A percentile compares a stretch with the other conserved stretches of the same genome.
Evolutionary conservation across 2,329 filamentous ascomycete species (phyloP).

Genomic region (Cercospora berteroae): DNA sequence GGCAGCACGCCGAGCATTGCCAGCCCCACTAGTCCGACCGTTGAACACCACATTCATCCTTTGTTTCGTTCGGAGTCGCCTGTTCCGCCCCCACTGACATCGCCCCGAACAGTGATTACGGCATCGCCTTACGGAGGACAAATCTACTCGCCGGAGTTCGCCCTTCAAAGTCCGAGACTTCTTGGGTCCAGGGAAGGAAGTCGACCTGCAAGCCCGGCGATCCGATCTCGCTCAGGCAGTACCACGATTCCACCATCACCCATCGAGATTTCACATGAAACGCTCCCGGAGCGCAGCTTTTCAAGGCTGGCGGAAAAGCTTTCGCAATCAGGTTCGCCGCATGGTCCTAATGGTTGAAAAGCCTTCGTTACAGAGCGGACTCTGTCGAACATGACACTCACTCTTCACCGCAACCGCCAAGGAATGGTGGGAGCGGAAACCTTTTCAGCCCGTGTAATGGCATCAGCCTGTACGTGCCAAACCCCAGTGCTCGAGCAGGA

Average conservation of each 20-base stretch:
- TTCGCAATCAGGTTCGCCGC: neutral
- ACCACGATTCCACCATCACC: slow-evolving; percentile 24
- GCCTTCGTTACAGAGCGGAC: neutral
- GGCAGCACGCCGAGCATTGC: slow-evolving; percentile 17
- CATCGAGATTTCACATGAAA: slow-evolving; percentile 1
- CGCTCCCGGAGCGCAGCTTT: slow-evolving; percentile 8
- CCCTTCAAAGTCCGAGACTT: slow-evolving; percentile 24
- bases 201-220: slow-evolving; percentile 18
- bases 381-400: neutral
- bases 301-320: neutral
- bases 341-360: slow-evolving; percentile 4
- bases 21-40: slow-evolving; percentile 25
- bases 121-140: slow-evolving; percentile 68
- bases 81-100: slow-evolving; percentile 60
- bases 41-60: slow-evolving; percentile 72
- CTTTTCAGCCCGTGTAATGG: neutral
- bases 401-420: neutral
- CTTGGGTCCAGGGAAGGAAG: slow-evolving; percentile 27
- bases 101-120: slow-evolving; percentile 67
- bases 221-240: slow-evolving; percentile 23
- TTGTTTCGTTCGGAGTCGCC: slow-evolving; percentile 73
- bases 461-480: neutral
- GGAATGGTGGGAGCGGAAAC: neutral
- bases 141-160: slow-evolving; percentile 47
- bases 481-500: neutral